phyloP scores from a whole-genome alignment of 116 monocot genomes.

The Trichopus zeylanicus region DNA sequence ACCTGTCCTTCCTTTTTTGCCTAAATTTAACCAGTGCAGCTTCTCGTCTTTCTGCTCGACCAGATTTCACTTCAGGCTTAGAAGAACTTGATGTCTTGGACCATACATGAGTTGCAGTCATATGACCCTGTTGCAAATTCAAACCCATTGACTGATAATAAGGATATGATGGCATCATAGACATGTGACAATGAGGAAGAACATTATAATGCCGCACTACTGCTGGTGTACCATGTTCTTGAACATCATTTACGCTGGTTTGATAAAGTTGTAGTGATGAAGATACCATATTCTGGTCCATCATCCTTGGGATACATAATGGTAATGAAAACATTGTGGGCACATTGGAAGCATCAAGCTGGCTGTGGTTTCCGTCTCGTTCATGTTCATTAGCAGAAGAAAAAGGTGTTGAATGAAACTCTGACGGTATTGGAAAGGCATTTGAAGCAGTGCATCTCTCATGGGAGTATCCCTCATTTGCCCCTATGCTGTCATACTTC shows the following conservation, averaged over 20 bases:
- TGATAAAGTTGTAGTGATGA: conserved; percentile 26
- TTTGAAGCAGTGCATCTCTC: conserved; percentile 18
- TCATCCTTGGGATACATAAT: conserved; percentile 26
- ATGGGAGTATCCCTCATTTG: conserved; percentile 8
- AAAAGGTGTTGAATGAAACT: conserved; percentile 9
- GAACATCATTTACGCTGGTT: conserved; percentile 12
- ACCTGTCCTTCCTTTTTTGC: conserved; percentile 54
- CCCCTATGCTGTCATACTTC: conserved; percentile 2
- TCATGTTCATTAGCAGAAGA: conserved; percentile 19
- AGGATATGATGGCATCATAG: conserved; percentile 32
- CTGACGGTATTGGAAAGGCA: conserved; percentile 4
- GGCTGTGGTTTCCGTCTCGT: conserved; percentile 18
- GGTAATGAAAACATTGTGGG: conserved; percentile 26
- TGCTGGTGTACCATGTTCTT: conserved; percentile 16
- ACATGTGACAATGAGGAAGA: conserved; percentile 25
- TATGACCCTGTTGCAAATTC: conserved; percentile 25
- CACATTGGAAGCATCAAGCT: conserved; percentile 14
- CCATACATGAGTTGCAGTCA: conserved; percentile 18
- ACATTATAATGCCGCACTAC: conserved; percentile 32
- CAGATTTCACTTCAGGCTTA: conserved; percentile 18
- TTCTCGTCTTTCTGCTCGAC: conserved; percentile 32
- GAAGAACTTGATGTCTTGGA: conserved; percentile 18
- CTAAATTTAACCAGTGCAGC: conserved; percentile 54
- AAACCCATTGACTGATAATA: conserved; percentile 25
- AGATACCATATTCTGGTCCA: conserved; percentile 23